phyloP scores from a whole-genome alignment of 169 alveolate genomes.

The Miamiensis avidus region DNA sequence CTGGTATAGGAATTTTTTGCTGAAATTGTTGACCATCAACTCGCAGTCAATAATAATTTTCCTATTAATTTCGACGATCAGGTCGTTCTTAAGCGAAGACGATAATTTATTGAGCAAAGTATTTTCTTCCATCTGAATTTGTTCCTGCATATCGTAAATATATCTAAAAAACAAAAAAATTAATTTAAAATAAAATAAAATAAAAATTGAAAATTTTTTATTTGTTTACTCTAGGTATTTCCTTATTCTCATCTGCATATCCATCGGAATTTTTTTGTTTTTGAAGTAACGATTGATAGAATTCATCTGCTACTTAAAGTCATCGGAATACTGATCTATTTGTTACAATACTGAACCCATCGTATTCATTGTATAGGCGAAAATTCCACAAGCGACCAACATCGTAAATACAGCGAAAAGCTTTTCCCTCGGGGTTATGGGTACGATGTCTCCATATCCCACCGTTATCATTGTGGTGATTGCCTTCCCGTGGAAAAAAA shows the following conservation, averaged over 20 bases:
- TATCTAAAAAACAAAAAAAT: too few relatives aligned
- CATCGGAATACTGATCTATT: conserved; percentile 52
- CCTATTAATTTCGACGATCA: conserved; percentile 65
- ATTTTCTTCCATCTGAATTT: conserved; percentile 59
- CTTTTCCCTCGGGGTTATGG: conserved; percentile 59
- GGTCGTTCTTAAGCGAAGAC: conserved; percentile 68
- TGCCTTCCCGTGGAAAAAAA: conserved; percentile 11
- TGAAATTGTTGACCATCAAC: conserved; percentile 47
- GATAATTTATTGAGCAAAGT: conserved; percentile 64
- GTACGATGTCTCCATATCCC: conserved; percentile 74
- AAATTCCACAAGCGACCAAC: conserved; percentile 77
- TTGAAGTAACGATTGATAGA: conserved; percentile 63
- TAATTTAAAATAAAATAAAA: too few relatives aligned
- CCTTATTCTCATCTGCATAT: conserved; percentile 65
- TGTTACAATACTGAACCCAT: conserved; percentile 62
- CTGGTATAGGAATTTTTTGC: conserved; percentile 46
- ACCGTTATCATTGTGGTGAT: conserved; percentile 65
- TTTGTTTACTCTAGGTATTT: conserved; percentile 76
- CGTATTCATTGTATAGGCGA: conserved; percentile 71
- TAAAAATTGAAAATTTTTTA: too few relatives aligned
- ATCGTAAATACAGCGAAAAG: conserved; percentile 62
- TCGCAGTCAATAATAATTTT: conserved; percentile 52
- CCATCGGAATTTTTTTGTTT: conserved; percentile 63
- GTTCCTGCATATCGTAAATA: conserved; percentile 65
- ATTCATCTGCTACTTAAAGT: conserved; percentile 55